Conservation (phyloP, 1,284 basidiomycete species). For the Neotropicomus parvogracilis region DNA sequence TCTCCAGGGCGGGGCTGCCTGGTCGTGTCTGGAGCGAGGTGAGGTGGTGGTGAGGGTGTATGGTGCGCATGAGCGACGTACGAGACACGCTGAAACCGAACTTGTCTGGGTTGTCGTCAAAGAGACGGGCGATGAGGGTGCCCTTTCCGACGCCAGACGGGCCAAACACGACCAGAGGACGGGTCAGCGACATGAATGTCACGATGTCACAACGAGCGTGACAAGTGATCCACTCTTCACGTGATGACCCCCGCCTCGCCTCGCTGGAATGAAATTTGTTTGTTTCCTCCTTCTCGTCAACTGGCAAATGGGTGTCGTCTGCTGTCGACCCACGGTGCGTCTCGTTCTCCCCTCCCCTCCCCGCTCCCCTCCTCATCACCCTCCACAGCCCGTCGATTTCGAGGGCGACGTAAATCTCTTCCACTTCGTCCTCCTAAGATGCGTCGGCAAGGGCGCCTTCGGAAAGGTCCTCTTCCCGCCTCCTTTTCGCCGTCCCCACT, state of each 20-base stretch:
- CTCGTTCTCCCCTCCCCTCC: neutral
- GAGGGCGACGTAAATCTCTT: conserved; percentile 96
- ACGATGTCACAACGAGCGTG: conserved; percentile 2
- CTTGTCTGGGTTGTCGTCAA: conserved; percentile 76
- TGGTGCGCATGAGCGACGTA: conserved; percentile 39
- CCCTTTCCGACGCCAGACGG: conserved; percentile 94
- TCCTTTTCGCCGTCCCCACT: neutral
- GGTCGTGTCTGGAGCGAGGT: conserved; percentile 59
- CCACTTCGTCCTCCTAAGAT: conserved; percentile 91
- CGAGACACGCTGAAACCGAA: conserved; percentile 97
- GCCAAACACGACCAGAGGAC: conserved; percentile 75
- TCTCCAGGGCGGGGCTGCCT: conserved; percentile 84
- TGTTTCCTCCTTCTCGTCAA: conserved; percentile 1
- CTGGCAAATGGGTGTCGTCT: conserved; percentile 71
- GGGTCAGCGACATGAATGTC: conserved; percentile 33
- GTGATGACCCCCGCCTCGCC: too few relatives aligned
- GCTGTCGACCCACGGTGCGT: conserved; percentile 75
- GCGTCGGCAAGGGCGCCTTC: conserved; percentile 97
- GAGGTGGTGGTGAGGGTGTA: neutral
- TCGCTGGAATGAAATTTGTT: too few relatives aligned
- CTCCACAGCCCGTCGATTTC: conserved; percentile 87
- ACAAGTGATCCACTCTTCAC: neutral
- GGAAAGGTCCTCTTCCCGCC: conserved; percentile 71
- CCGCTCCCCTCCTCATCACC: neutral
- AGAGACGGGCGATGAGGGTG: conserved; percentile 84